phyloP scores from a whole-genome alignment of 208 protist genomes.

The Trypanosomatidae sp. region DNA sequence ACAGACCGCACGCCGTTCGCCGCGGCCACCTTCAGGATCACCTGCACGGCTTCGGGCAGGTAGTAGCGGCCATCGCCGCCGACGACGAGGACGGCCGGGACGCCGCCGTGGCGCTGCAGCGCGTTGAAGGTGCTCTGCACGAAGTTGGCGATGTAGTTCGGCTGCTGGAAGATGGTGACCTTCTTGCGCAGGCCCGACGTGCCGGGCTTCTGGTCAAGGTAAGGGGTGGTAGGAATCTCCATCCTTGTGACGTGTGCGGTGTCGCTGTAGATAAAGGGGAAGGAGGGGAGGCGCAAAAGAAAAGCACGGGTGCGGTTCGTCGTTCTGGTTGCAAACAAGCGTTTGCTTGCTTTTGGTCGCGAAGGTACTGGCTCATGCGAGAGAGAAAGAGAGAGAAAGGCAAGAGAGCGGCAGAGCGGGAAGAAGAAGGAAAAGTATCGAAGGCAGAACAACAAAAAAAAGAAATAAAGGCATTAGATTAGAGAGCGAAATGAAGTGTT shows the following conservation, averaged over 20 bases:
- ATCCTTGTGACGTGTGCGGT: conserved; percentile 3
- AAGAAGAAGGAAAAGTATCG: too few species aligned
- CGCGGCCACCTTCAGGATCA: conserved; percentile 94
- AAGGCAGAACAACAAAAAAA: too few species aligned
- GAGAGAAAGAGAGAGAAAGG: too few species aligned
- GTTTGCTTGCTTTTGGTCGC: too few species aligned
- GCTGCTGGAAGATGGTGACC: conserved; percentile 89
- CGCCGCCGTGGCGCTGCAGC: conserved; percentile 47
- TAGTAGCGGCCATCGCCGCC: conserved; percentile 98
- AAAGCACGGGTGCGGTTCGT: too few species aligned
- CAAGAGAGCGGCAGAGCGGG: too few species aligned
- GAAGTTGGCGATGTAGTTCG: conserved; percentile 97
- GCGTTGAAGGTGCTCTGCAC: conserved; percentile 96
- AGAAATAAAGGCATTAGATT: too few species aligned
- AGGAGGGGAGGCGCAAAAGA: not conserved
- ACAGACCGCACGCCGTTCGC: conserved; percentile 91
- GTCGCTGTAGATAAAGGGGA: not conserved
- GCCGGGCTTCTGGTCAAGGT: conserved; percentile 94
- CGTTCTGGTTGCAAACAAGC: too few species aligned
- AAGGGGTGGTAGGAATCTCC: conserved; percentile 52
- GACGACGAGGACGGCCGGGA: conserved; percentile 89
- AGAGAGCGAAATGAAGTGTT: too few species aligned
- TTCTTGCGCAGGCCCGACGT: conserved; percentile 97
- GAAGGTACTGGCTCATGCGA: too few species aligned
- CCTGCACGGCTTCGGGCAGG: conserved; percentile 90